A percentile compares a stretch with the other conserved stretches of the same genome.
Conservation (phyloP, 176 grass and related monocot species). For the Phyllostachys edulis region DNA sequence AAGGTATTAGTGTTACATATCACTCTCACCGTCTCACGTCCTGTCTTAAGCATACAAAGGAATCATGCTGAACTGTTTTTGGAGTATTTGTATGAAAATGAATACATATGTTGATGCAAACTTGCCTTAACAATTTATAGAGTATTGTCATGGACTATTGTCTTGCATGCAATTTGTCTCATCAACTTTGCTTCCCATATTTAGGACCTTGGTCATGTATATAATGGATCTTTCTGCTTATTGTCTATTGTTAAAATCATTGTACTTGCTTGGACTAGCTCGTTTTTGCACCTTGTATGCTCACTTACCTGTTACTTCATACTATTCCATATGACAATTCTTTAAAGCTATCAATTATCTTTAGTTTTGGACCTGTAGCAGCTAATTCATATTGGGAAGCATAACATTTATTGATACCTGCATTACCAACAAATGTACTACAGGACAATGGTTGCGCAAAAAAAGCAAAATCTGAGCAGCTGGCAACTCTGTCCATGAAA, state of each 20-base stretch:
- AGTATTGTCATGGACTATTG: background rate
- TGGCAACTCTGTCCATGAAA: background rate
- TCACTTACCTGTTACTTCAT: background rate
- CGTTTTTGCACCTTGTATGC: background rate
- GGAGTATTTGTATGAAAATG: constrained; percentile 1
- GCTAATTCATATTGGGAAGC: background rate
- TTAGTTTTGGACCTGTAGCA: background rate
- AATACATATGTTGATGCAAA: background rate
- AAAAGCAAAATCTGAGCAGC: background rate
- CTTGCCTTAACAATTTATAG: background rate
- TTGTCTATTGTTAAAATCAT: background rate
- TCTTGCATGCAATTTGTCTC: background rate
- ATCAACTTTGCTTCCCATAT: background rate
- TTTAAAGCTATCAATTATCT: background rate
- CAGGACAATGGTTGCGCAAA: constrained; percentile 5
- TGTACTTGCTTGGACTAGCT: background rate
- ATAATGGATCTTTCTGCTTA: background rate
- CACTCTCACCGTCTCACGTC: background rate
- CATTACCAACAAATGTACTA: constrained; percentile 25
- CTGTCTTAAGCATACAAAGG: background rate
- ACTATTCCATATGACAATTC: constrained; percentile 3
- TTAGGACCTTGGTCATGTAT: background rate
- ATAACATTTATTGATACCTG: background rate
- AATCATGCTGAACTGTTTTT: background rate
- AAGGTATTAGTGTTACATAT: constrained; percentile 44